Evolutionary conservation across 2,329 filamentous ascomycete species (phyloP), one percentile per base, ranked within the genome.

Genomic region (Ceratocystis lukuohia): DNA sequence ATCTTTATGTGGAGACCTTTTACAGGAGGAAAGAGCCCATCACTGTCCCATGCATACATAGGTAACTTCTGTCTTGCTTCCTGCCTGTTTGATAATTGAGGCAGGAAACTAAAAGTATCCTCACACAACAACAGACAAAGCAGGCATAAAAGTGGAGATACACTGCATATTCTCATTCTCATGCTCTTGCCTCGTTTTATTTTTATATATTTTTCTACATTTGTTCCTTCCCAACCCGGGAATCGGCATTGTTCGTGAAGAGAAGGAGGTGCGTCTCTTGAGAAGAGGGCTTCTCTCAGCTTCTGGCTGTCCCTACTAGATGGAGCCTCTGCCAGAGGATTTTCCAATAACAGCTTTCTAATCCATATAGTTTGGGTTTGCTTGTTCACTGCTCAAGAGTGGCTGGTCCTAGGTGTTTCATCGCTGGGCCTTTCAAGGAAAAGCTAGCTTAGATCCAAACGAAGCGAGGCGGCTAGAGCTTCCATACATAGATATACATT

Each of bases 371-470:
- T 2, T 7, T 33, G 6, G 30, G 3, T 8, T 41, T 41, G 0
- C 37, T 41, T 41, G 37, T 41, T 4, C 37, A 28, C 28, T 30
- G 17, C 50, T 22, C 28, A 33, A 20, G 17, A 59, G 15, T 37
- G 5, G n/a, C 15, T 30, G 17, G 17, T 28, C 53, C 25, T n/a
- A 17, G 25, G 20, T 5, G 53, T 59, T 59, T 59, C 53, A 59
- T 59, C 53, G 10, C 48, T 53, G 20, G n/a, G 37, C 37, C 48
- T 25, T 25, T n/a, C 20, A 53, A 20, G 25, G 22, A 53, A 20
- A 8, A 33, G 15, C 53, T 59, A 59, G 6, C 28, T n/a, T 59
- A 59, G 53, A 59, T 59, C 53, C 53, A 59, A 59, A 59, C 53
- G 12, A 25, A 59, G 53, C 53, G 53, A 59, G 15, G 53, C 53